A percentile compares a stretch with the other conserved stretches of the same genome.
phyloP scores from a whole-genome alignment of 2,329 filamentous ascomycete species.

The Cadophora sp. region DNA sequence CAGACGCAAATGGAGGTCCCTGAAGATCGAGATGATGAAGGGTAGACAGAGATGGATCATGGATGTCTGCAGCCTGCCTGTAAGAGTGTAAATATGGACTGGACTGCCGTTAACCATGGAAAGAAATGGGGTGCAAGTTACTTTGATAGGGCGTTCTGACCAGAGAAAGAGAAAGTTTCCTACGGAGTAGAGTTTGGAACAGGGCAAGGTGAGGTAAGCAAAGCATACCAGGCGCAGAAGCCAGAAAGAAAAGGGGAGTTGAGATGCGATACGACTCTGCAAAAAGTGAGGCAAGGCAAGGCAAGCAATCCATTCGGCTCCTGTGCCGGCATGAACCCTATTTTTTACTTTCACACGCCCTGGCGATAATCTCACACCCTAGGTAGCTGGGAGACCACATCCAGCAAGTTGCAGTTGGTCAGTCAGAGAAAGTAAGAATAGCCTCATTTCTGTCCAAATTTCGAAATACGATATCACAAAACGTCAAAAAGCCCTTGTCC shows the following conservation, averaged over 20 bases:
- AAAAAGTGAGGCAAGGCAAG: not conserved
- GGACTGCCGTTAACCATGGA: not conserved
- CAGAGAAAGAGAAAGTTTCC: no score
- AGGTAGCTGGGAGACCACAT: not conserved
- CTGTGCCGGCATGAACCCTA: slow-evolving; percentile 9
- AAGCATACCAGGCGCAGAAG: not conserved
- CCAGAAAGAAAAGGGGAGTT: no score
- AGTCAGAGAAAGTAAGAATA: not conserved
- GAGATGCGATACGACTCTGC: no score
- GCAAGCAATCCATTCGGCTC: not conserved
- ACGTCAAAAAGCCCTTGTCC: not conserved
- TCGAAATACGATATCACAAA: not conserved
- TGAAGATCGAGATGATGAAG: slow-evolving; percentile 6
- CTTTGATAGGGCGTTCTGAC: not conserved
- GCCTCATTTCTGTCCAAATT: not conserved
- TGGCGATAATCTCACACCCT: not conserved
- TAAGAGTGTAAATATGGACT: not conserved
- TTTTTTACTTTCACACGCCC: not conserved
- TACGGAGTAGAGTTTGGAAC: no score
- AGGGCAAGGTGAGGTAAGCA: not conserved
- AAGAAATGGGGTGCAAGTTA: not conserved
- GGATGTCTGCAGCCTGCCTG: not conserved
- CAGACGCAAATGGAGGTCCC: slow-evolving; percentile 5
- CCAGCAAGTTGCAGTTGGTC: not conserved
- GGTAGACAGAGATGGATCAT: not conserved